A percentile compares a stretch with the other conserved stretches of the same genome.
phyloP scores from a whole-genome alignment of 208 protist genomes.

The Crithidia expoeki region DNA sequence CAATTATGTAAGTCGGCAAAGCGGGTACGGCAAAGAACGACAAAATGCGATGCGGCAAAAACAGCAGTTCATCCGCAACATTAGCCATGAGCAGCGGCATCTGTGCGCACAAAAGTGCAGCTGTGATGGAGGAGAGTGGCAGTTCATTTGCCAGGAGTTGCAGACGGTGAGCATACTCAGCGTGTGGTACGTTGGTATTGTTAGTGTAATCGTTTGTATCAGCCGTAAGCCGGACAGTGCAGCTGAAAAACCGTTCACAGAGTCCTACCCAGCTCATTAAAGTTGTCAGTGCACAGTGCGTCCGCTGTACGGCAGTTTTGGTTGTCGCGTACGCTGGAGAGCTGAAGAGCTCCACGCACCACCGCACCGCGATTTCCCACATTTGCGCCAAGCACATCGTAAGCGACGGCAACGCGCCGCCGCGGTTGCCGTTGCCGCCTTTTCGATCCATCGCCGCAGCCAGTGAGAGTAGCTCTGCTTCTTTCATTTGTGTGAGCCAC shows the following conservation, averaged over 20 bases:
- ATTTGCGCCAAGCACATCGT: conserved; percentile 20
- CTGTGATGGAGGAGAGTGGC: conserved; percentile 19
- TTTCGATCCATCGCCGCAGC: conserved; percentile 7
- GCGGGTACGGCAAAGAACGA: conserved; percentile 18
- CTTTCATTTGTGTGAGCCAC: conserved; percentile 4
- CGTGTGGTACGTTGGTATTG: neutral
- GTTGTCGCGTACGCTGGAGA: neutral
- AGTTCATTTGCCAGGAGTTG: conserved; percentile 31
- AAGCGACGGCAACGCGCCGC: neutral
- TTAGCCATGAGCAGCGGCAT: neutral
- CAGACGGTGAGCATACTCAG: conserved; percentile 16
- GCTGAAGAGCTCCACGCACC: conserved; percentile 24
- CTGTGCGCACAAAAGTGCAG: conserved; percentile 28
- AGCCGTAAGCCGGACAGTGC: neutral
- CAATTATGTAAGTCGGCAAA: neutral
- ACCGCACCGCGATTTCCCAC: conserved; percentile 30
- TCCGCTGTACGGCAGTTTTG: neutral
- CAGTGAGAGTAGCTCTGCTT: conserved; percentile 7
- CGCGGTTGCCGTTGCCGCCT: neutral
- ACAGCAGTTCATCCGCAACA: neutral
- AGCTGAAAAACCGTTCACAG: conserved; percentile 19
- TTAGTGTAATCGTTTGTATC: neutral
- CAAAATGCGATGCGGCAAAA: conserved; percentile 28
- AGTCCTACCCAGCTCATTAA: conserved; percentile 20
- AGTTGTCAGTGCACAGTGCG: neutral